phyloP scores from a whole-genome alignment of 345 rosid genomes.

The Iberis pinnata region DNA sequence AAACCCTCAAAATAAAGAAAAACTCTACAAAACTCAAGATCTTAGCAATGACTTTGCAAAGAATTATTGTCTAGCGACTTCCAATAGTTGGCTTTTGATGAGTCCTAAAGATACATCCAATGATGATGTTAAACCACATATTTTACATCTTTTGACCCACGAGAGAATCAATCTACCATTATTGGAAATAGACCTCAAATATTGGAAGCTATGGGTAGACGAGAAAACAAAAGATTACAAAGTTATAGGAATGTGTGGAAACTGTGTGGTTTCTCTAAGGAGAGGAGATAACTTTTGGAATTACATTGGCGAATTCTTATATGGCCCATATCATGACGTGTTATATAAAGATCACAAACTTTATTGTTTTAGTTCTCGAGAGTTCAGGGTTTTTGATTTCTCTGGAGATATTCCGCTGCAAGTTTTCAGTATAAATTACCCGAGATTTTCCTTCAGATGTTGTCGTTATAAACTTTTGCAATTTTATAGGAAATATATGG shows the following conservation, averaged over 20 bases:
- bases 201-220: neutral
- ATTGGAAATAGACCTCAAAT: neutral
- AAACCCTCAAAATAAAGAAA: slow-evolving; percentile 8
- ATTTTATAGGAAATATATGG: too few relatives aligned
- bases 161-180: neutral
- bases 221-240: neutral
- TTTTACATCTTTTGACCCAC: neutral
- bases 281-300: neutral
- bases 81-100: too few relatives aligned
- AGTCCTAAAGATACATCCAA: too few relatives aligned
- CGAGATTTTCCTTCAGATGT: too few relatives aligned
- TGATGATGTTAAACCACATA: neutral
- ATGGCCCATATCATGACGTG: neutral
- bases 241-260: neutral
- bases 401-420: neutral
- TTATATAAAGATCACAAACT: neutral
- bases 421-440: too few relatives aligned
- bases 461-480: too few relatives aligned
- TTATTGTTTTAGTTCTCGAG: neutral
- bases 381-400: neutral
- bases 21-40: neutral
- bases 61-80: neutral
- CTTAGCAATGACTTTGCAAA: neutral
- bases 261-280: neutral
- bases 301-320: neutral